phyloP scores from a whole-genome alignment of 257 asterid species.

The Solanum tarapatanum region DNA sequence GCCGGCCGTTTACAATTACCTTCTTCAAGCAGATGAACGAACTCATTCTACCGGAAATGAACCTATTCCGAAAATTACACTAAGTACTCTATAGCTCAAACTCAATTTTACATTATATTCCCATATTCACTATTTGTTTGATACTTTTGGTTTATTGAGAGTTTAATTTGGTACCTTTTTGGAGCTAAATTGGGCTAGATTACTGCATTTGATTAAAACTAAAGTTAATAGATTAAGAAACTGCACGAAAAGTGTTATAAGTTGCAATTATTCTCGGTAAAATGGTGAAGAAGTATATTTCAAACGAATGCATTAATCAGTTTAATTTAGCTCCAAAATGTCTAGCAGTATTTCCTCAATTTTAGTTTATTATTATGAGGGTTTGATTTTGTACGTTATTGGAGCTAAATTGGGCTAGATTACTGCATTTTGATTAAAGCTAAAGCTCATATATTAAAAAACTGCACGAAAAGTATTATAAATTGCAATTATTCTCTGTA shows the following conservation, averaged over 20 bases:
- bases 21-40: background rate
- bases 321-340: background rate
- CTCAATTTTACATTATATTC: background rate
- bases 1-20: background rate
- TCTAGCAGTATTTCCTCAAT: background rate
- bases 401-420: background rate
- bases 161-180: background rate
- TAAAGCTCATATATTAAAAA: background rate
- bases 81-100: background rate
- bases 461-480: background rate
- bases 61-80: background rate
- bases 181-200: background rate
- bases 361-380: background rate
- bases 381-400: background rate
- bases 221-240: background rate
- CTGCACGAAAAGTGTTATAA: background rate
- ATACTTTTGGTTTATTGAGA: background rate
- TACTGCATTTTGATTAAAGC: background rate
- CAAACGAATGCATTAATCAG: background rate
- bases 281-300: background rate
- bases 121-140: background rate
- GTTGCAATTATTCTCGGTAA: background rate
- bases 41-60: constrained; percentile 1
- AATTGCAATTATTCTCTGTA: background rate
- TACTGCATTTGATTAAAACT: background rate